A percentile compares a stretch with the other conserved stretches of the same genome.
Conservation (phyloP, 2,329 filamentous ascomycete species). For the Cadophora gregata region DNA sequence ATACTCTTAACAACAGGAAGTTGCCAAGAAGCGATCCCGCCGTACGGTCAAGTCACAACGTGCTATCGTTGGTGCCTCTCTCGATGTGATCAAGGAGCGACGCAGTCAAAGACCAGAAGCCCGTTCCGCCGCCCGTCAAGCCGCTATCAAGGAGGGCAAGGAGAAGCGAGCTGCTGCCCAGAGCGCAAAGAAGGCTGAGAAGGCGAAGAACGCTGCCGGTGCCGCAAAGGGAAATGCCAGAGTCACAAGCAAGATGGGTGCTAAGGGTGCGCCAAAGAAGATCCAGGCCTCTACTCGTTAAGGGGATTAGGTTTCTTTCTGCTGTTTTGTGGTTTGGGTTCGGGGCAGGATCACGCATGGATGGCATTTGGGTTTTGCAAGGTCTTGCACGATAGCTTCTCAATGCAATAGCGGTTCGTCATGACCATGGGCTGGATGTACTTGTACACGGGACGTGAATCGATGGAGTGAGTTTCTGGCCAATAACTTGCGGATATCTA, state of each 20-base stretch:
- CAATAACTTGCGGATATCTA: neutral
- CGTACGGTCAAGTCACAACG: conserved; percentile 98
- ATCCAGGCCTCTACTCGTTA: conserved; percentile 86
- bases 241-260: conserved; percentile 95
- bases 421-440: conserved; percentile 19
- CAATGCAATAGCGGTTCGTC: conserved; percentile 41
- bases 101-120: conserved; percentile 94
- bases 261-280: conserved; percentile 89
- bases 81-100: conserved; percentile 99
- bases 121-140: conserved; percentile 84
- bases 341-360: conserved; percentile 40
- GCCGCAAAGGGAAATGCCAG: conserved; percentile 79
- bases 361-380: conserved; percentile 43
- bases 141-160: conserved; percentile 97
- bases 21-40: conserved; percentile 99
- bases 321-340: conserved; percentile 39
- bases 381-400: conserved; percentile 43
- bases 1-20: conserved; percentile 70
- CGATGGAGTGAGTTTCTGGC: conserved; percentile 2
- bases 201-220: conserved; percentile 86
- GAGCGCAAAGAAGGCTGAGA: conserved; percentile 97
- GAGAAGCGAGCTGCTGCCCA: conserved; percentile 92
- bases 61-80: conserved; percentile 97
- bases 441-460: neutral
- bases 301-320: conserved; percentile 45